These are phyloP conservation scores for Solanum arcanum DNA, from an alignment of 257 asterid genomes.

Conservation along the genomic window DNA sequence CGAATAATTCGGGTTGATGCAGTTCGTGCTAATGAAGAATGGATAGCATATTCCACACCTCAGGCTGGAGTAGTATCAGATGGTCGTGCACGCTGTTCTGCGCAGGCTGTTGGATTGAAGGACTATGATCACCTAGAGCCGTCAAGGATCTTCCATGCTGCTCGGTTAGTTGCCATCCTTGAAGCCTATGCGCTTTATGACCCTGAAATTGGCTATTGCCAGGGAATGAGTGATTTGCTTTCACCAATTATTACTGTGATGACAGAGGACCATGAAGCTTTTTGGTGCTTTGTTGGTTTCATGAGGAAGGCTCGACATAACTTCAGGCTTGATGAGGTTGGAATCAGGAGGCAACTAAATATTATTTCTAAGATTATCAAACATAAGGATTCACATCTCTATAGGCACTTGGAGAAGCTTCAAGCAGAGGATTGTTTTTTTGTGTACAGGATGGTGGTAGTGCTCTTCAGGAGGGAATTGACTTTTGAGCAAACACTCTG, in stretches of 20 bases:
- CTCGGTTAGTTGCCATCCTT: conserved; percentile 76
- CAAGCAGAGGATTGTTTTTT: conserved; percentile 89
- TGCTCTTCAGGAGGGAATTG: conserved; percentile 73
- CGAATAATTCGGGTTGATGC: conserved; percentile 89
- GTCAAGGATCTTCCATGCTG: conserved; percentile 61
- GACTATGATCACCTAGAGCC: conserved; percentile 73
- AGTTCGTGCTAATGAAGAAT: conserved; percentile 67
- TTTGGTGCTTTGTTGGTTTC: conserved; percentile 89
- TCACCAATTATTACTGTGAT: conserved; percentile 83
- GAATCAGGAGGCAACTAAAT: conserved; percentile 65
- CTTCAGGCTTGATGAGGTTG: conserved; percentile 87
- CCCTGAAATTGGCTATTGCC: conserved; percentile 85
- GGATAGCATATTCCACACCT: conserved; percentile 57
- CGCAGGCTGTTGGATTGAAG: conserved; percentile 70
- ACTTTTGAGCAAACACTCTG: conserved; percentile 74
- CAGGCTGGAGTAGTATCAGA: conserved; percentile 58
- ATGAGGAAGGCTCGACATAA: conserved; percentile 87
- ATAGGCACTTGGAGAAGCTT: conserved; percentile 79
- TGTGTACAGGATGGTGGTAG: conserved; percentile 92
- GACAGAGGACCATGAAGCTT: conserved; percentile 66
- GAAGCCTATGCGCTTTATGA: conserved; percentile 85
- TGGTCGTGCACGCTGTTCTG: conserved; percentile 43
- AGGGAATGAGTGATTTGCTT: conserved; percentile 91
- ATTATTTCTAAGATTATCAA: conserved; percentile 66
- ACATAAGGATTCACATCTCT: conserved; percentile 66